phyloP scores from a whole-genome alignment of 257 asterid genomes.

The Solanum etuberosum region DNA sequence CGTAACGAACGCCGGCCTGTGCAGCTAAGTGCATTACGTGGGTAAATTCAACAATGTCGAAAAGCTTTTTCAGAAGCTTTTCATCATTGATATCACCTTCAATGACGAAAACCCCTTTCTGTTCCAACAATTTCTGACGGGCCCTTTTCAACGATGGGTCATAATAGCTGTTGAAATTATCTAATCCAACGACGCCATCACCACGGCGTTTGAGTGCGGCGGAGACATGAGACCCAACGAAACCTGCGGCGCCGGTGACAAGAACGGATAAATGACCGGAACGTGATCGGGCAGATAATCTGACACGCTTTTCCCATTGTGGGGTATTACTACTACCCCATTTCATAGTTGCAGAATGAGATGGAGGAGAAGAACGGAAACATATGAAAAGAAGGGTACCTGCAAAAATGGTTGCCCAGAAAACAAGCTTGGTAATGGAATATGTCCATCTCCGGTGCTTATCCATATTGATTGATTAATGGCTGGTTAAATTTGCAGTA shows the following conservation, averaged over 20 bases:
- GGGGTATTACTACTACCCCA: conserved; percentile 11
- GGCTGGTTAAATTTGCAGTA: background rate
- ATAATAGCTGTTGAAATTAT: conserved; percentile 30
- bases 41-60: conserved; percentile 18
- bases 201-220: conserved; percentile 27
- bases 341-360: background rate
- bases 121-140: conserved; percentile 14
- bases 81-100: conserved; percentile 26
- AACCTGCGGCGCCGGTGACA: conserved; percentile 41
- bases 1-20: conserved; percentile 41
- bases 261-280: conserved; percentile 12
- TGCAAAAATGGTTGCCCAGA: conserved; percentile 22
- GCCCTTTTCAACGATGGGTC: conserved; percentile 27
- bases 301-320: conserved; percentile 17
- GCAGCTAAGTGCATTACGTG: conserved; percentile 42
- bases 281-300: conserved; percentile 9
- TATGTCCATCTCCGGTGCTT: conserved; percentile 24
- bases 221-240: conserved; percentile 37
- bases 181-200: conserved; percentile 37
- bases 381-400: conserved; percentile 17
- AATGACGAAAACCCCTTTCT: conserved; percentile 12
- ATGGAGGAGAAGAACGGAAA: conserved; percentile 21
- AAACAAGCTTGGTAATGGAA: conserved; percentile 15
- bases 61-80: conserved; percentile 6
- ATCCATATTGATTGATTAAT: conserved; percentile 10